phyloP scores from a whole-genome alignment of 2,329 filamentous ascomycete genomes.

The Colletotrichum sp. region DNA sequence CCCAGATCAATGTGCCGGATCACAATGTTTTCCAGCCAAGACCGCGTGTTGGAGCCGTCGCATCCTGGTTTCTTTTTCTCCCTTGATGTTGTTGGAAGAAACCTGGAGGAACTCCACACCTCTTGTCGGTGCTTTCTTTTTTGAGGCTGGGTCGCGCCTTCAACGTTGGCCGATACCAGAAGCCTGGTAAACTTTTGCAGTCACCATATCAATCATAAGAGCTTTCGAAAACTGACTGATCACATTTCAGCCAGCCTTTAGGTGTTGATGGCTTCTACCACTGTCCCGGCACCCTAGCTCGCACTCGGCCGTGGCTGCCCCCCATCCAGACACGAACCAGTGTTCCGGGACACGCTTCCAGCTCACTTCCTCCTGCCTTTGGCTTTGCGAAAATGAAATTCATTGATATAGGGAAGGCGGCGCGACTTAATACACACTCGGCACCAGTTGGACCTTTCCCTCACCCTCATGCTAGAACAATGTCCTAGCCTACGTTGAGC shows the following conservation, averaged over 20 bases:
- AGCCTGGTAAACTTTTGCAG: background rate
- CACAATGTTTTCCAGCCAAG: background rate
- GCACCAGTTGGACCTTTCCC: background rate
- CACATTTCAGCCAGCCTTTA: background rate
- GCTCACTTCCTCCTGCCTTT: background rate
- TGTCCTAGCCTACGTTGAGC: background rate
- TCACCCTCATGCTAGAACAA: background rate
- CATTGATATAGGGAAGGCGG: background rate
- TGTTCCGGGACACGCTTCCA: background rate
- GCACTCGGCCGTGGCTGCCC: background rate
- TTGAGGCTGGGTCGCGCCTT: background rate
- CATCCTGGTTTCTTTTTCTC: background rate
- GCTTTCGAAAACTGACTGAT: background rate
- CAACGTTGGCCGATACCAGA: background rate
- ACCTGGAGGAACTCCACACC: background rate
- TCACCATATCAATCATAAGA: background rate
- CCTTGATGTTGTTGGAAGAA: background rate
- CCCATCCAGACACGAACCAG: background rate
- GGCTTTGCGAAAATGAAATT: background rate
- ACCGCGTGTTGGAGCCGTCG: background rate
- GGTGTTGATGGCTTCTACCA: background rate
- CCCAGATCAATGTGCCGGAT: background rate
- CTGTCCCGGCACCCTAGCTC: background rate
- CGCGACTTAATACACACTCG: background rate
- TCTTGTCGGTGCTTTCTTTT: background rate